Percentiles rank a stretch among this genome's conserved stretches.
Evolutionary conservation across 352 stramenopile species (phyloP).

Genomic region (Phytophthora ohioensis): DNA sequence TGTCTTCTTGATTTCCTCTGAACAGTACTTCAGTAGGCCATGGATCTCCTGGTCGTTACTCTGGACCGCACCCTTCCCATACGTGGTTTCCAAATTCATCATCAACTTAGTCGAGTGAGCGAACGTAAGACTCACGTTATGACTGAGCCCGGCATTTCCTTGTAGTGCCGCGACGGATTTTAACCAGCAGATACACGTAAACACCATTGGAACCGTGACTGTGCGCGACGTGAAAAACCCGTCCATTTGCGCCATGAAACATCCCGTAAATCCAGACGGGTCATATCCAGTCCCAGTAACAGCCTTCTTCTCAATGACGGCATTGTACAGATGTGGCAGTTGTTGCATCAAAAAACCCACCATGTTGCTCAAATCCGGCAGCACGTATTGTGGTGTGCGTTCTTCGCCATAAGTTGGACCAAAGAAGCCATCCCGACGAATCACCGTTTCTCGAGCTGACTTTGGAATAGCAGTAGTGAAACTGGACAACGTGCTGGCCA

Average conservation of each 20-base stretch:
- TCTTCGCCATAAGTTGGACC: conserved; percentile 31
- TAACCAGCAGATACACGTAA: conserved; percentile 43
- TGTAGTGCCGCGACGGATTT: conserved; percentile 42
- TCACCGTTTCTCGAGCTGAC: not conserved
- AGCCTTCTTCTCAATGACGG: conserved; percentile 21
- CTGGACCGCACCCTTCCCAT: conserved; percentile 27
- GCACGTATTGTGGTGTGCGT: conserved; percentile 28
- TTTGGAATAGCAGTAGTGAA: conserved; percentile 34
- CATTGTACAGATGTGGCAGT: conserved; percentile 37
- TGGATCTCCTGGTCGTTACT: conserved; percentile 28
- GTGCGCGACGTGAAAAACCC: conserved; percentile 37
- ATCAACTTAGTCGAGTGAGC: conserved; percentile 31
- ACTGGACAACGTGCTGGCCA: conserved; percentile 18
- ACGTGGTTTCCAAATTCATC: conserved; percentile 24
- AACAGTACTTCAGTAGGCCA: not conserved
- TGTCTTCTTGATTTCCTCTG: conserved; percentile 15
- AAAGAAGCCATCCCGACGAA: conserved; percentile 34
- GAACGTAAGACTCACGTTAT: conserved; percentile 37
- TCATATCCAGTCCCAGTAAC: conserved; percentile 8
- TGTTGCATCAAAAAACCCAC: conserved; percentile 37
- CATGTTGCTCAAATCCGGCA: conserved; percentile 24
- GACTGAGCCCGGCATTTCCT: conserved; percentile 29
- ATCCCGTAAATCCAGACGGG: conserved; percentile 14
- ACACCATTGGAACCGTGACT: conserved; percentile 37
- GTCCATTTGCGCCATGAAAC: conserved; percentile 34